A percentile compares a stretch with the other conserved stretches of the same genome.
phyloP scores from a whole-genome alignment of 306 rosid genomes.

The Crataegus laevigata region DNA sequence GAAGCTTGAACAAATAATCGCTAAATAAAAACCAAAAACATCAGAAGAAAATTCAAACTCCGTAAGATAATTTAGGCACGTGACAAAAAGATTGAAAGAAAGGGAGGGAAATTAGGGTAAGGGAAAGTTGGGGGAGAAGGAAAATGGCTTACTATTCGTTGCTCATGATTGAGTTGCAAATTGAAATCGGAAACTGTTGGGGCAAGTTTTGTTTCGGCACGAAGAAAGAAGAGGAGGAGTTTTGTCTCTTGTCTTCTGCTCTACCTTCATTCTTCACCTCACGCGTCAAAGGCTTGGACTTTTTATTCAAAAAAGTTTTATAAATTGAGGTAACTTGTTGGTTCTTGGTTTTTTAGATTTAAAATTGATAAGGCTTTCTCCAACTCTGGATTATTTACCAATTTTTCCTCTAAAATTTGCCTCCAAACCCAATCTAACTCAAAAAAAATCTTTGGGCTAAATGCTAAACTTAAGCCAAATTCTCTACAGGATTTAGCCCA shows the following conservation, averaged over 20 bases:
- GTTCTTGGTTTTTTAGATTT: no score
- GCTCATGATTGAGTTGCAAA: constrained; percentile 39
- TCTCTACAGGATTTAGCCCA: no score
- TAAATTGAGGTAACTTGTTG: no score
- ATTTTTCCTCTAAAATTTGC: no score
- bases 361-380: no score
- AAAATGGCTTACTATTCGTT: constrained; percentile 62
- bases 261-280: neutral
- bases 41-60: neutral
- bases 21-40: constrained; percentile 24
- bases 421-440: no score
- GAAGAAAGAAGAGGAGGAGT: no score
- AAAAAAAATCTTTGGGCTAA: no score
- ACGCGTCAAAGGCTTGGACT: neutral
- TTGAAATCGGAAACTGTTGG: neutral
- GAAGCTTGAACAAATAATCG: constrained; percentile 89
- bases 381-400: no score
- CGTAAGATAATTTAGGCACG: neutral
- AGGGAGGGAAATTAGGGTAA: neutral
- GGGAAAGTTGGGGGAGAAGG: neutral
- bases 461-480: no score
- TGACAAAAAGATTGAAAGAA: neutral
- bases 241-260: no score
- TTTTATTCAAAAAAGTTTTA: no score
- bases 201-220: neutral